Evolutionary conservation across 2,329 filamentous ascomycete species (phyloP).

Genomic region (Didymella pinodella): DNA sequence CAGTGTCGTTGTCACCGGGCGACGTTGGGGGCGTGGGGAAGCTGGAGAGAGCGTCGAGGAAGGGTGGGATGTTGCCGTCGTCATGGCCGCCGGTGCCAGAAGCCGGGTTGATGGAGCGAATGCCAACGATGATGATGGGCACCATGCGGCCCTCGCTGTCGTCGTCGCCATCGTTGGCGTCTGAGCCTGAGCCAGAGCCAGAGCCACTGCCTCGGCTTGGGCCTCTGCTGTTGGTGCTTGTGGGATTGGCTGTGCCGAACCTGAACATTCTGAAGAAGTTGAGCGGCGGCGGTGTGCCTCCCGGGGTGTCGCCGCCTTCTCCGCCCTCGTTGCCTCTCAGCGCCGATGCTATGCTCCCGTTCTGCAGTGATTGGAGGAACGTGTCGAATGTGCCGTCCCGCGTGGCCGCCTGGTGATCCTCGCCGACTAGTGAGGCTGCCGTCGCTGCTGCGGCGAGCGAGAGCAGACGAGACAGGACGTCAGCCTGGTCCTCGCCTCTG

Average conservation of each 20-base stretch:
- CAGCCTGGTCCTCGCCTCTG: conserved; percentile 67
- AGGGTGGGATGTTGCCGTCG: conserved; percentile 55
- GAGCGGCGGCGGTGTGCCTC: conserved; percentile 61
- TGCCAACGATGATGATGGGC: conserved; percentile 74
- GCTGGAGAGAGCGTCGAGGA: conserved; percentile 60
- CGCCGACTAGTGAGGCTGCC: conserved; percentile 70
- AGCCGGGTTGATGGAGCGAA: conserved; percentile 68
- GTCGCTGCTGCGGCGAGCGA: conserved; percentile 70
- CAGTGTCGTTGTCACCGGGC: conserved; percentile 59
- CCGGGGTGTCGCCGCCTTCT: conserved; percentile 48
- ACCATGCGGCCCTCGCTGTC: conserved; percentile 66
- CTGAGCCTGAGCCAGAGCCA: conserved; percentile 27
- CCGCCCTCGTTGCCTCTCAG: conserved; percentile 56
- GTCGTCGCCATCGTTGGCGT: conserved; percentile 40
- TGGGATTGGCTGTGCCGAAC: conserved; percentile 62
- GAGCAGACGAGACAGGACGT: conserved; percentile 67
- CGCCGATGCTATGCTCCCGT: conserved; percentile 65
- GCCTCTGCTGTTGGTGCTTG: conserved; percentile 29
- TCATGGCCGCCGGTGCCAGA: conserved; percentile 55
- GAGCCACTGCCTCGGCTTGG: conserved; percentile 38
- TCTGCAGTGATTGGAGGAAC: conserved; percentile 69
- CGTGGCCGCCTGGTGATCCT: conserved; percentile 62
- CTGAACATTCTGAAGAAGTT: conserved; percentile 75
- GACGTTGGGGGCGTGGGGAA: conserved; percentile 56
- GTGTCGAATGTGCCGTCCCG: conserved; percentile 69